These are phyloP conservation scores for Benincasa hispida DNA, from an alignment of 306 rosid species.

Conservation along the genomic window DNA sequence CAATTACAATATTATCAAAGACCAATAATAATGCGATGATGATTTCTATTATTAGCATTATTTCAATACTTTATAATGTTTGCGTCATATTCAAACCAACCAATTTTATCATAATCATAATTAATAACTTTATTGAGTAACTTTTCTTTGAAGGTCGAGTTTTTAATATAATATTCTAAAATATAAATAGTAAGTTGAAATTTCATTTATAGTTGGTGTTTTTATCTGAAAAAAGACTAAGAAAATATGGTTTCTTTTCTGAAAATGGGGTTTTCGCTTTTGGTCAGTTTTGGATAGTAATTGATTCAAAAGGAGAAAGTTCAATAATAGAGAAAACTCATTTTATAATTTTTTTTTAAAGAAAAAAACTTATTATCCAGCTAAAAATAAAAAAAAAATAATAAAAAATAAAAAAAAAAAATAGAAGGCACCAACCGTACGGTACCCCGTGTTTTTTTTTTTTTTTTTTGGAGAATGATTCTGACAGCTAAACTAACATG, in stretches of 20 bases:
- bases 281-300: background rate
- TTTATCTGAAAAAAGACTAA: background rate
- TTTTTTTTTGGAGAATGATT: background rate
- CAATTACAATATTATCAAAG: background rate
- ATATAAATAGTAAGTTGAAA: background rate
- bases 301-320: background rate
- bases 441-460: background rate
- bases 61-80: background rate
- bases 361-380: background rate
- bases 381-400: background rate
- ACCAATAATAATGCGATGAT: background rate
- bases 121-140: background rate
- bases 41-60: background rate
- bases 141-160: background rate
- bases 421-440: background rate
- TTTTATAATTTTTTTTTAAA: too few species aligned
- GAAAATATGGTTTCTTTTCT: background rate
- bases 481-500: constrained; percentile 6
- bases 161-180: background rate
- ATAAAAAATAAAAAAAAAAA: background rate
- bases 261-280: background rate
- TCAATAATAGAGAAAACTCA: background rate
- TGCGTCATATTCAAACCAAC: background rate
- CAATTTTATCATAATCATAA: background rate
- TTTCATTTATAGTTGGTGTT: background rate